A percentile compares a stretch with the other conserved stretches of the same genome.
Conservation (phyloP, 1,284 basidiomycete genomes). For the Irpex rosettiformis region DNA sequence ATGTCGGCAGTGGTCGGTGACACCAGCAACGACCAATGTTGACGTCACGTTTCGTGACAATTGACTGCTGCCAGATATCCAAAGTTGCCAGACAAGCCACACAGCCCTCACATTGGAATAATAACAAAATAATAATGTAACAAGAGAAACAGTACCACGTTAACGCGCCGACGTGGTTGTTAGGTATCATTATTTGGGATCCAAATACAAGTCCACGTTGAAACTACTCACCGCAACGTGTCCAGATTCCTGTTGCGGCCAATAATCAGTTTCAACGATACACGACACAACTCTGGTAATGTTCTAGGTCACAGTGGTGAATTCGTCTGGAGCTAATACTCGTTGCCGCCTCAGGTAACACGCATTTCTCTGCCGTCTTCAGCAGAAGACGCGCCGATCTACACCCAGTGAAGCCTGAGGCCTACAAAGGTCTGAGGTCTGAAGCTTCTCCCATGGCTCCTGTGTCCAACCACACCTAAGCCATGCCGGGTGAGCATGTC, state of each 20-base stretch:
- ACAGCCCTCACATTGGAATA: background rate
- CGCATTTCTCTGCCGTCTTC: background rate
- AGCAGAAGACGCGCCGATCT: constrained; percentile 5
- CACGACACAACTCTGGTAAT: constrained; percentile 1
- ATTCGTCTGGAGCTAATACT: background rate
- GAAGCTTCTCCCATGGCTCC: background rate
- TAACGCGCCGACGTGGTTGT: constrained; percentile 1
- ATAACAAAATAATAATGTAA: background rate
- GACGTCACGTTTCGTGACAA: background rate
- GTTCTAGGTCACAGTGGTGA: background rate
- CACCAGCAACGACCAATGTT: background rate
- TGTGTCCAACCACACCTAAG: background rate
- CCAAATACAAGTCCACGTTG: background rate
- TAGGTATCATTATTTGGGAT: background rate
- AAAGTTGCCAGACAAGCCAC: background rate
- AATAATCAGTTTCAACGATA: background rate
- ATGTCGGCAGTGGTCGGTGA: background rate
- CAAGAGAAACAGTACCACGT: background rate
- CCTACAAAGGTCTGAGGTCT: too few species aligned
- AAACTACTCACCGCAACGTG: background rate
- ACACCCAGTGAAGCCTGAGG: too few species aligned
- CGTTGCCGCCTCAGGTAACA: background rate
- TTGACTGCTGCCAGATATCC: background rate
- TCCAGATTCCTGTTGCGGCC: background rate
- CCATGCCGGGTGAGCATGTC: constrained; percentile 9